Evolutionary conservation across 1,284 basidiomycete species (phyloP).

Genomic region (Irpex sp.): DNA sequence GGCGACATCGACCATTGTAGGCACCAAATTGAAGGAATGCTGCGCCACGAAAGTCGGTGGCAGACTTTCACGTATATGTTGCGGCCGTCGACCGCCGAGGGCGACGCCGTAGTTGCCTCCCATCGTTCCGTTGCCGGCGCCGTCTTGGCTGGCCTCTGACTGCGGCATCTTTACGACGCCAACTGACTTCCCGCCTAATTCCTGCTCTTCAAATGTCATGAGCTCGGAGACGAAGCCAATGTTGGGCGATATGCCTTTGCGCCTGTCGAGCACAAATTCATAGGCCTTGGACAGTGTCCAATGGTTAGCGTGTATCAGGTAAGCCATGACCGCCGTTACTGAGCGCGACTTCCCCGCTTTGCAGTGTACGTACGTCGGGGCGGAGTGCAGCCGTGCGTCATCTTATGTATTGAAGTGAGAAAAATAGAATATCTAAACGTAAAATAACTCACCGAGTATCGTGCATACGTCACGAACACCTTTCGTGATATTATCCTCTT

Average conservation of each 20-base stretch:
- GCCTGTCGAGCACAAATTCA: slow-evolving; percentile 84
- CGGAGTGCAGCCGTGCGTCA: slow-evolving; percentile 84
- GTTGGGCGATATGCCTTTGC: slow-evolving; percentile 94
- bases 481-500: slow-evolving; percentile 86
- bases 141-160: slow-evolving; percentile 22
- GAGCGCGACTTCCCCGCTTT: slow-evolving; percentile 95
- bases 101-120: slow-evolving; percentile 37
- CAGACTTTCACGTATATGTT: slow-evolving; percentile 71
- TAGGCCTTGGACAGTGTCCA: slow-evolving; percentile 93
- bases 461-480: slow-evolving; percentile 84
- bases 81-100: slow-evolving; percentile 44
- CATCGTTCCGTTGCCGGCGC: slow-evolving; percentile 17
- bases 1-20: slow-evolving; percentile 29
- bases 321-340: slow-evolving; percentile 96
- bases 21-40: slow-evolving; percentile 25
- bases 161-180: slow-evolving; percentile 59
- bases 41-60: slow-evolving; percentile 53
- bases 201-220: slow-evolving; percentile 93
- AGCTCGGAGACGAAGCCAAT: slow-evolving; percentile 97
- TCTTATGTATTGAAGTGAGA: slow-evolving; percentile 43
- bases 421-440: background rate
- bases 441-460: slow-evolving; percentile 65
- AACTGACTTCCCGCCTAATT: slow-evolving; percentile 78
- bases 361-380: slow-evolving; percentile 94
- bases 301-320: slow-evolving; percentile 94